Evolutionary conservation across 2,329 filamentous ascomycete species (phyloP), one percentile per base, ranked within the genome.

Genomic region (Talaromyces sp.): DNA sequence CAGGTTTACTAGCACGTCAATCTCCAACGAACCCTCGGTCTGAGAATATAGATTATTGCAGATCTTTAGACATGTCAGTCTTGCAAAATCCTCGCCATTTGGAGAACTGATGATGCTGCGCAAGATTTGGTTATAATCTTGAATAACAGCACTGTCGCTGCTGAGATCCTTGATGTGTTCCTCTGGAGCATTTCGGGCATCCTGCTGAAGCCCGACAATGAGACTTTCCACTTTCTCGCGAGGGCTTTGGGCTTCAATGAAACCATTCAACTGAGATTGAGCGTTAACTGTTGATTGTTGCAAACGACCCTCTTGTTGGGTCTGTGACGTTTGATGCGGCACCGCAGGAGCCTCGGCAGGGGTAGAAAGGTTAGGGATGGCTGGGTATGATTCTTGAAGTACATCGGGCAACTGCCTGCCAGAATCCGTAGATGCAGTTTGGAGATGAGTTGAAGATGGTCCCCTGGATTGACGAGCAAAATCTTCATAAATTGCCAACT

Each of bases 401-500:
- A 88, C 81, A 68, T 88, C 86, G 10, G 84, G 83, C 57, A 88
- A 73, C 66, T 87, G 85, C 61, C 86, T 82, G 54, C 82, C 82
- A 60, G 81, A 81, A 65, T 88, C 86, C 56, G 85, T 82, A 2
- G 85, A 85, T 8, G 78, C 74, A 74, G 72, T 87, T 73, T 75
- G 86, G 71, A 71, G 82, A 72, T 78, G 87, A 74, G 64, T 82
- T 67, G 71, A 82, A 73, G 71, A 75, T 50, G 83, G 76, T n/a
- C 83, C 85, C 61, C 92, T 89, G 31, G 91, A 89, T 72, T 96
- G 92, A 61, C 92, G 85, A 9, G 91, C 92, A 75, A 99, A 99
- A 65, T 98, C 93, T 70, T 98, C 93, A 71, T 99, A 99, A 30
- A 99, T 96, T 10, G 91, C 91, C 80, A 98, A 86, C 71, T 99